phyloP scores from a whole-genome alignment of 139 green algal genomes.

The Astrephomene gubernaculifera region DNA sequence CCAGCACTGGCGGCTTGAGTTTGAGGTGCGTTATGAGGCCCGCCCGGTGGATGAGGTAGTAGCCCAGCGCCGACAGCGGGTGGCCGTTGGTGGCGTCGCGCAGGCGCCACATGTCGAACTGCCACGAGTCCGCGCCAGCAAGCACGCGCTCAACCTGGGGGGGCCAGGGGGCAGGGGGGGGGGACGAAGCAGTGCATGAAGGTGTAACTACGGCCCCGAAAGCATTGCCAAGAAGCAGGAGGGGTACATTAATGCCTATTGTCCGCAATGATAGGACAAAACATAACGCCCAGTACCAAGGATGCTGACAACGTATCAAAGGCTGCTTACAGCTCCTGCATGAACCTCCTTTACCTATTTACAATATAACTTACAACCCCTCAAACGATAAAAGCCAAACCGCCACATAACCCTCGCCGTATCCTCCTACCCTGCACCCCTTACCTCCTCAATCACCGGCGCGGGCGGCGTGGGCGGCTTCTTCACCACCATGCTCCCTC shows the following conservation, averaged over 20 bases:
- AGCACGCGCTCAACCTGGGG: constrained; percentile 50
- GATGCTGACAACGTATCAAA: too few species aligned
- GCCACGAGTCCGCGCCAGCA: constrained; percentile 45
- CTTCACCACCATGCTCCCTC: background rate
- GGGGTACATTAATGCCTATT: too few species aligned
- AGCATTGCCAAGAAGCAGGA: too few species aligned
- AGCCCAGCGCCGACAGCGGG: constrained; percentile 44
- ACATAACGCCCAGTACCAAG: too few species aligned
- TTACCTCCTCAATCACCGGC: constrained; percentile 34
- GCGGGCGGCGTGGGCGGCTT: constrained; percentile 21
- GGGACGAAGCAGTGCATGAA: background rate
- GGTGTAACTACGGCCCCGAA: too few species aligned
- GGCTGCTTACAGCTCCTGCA: too few species aligned
- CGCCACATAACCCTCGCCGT: too few species aligned
- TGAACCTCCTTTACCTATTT: too few species aligned
- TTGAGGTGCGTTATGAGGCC: constrained; percentile 44
- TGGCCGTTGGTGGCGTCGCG: constrained; percentile 46
- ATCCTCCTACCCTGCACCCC: background rate
- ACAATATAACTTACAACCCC: too few species aligned
- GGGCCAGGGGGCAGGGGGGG: background rate
- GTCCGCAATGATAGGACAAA: too few species aligned
- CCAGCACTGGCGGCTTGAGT: constrained; percentile 32
- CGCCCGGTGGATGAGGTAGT: constrained; percentile 40
- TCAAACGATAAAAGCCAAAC: too few species aligned
- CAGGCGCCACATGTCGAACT: constrained; percentile 51